Evolutionary conservation across 2,329 filamentous ascomycete genomes (phyloP).

Genomic region (Cordyceps fumosorosea): DNA sequence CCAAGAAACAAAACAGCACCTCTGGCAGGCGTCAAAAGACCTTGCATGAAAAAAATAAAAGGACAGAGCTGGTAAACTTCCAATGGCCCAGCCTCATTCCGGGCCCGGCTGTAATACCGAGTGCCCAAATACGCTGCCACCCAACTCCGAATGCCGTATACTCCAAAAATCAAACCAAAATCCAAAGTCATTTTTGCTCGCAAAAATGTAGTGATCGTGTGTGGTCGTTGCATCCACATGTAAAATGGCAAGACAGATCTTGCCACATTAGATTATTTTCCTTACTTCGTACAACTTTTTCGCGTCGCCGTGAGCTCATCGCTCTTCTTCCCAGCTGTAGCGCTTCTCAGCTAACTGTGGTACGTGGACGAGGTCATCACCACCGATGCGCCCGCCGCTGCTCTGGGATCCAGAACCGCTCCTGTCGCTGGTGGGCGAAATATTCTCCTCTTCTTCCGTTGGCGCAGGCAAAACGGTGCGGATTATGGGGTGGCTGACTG

Average conservation of each 20-base stretch:
- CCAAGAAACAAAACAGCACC: not conserved
- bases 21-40: not conserved
- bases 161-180: not conserved
- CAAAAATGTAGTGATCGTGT: constrained; percentile 1
- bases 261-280: not conserved
- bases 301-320: constrained; percentile 7
- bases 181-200: not conserved
- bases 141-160: constrained; percentile 7
- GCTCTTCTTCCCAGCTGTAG: constrained; percentile 45
- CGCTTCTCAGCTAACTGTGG: constrained; percentile 43
- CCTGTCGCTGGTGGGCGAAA: not conserved
- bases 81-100: not conserved
- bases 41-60: not conserved
- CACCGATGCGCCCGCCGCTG: constrained; percentile 38
- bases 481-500: not conserved
- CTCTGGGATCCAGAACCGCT: constrained; percentile 15
- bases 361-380: constrained; percentile 42
- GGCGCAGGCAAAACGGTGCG: not conserved
- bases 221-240: not conserved
- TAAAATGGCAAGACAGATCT: constrained; percentile 1
- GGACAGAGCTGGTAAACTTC: not conserved
- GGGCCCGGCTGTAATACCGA: not conserved
- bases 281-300: not conserved
- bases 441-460: not conserved
- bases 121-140: not conserved